Conservation (phyloP, 768 basidiomycete genomes). For the Mycena polygramma region DNA sequence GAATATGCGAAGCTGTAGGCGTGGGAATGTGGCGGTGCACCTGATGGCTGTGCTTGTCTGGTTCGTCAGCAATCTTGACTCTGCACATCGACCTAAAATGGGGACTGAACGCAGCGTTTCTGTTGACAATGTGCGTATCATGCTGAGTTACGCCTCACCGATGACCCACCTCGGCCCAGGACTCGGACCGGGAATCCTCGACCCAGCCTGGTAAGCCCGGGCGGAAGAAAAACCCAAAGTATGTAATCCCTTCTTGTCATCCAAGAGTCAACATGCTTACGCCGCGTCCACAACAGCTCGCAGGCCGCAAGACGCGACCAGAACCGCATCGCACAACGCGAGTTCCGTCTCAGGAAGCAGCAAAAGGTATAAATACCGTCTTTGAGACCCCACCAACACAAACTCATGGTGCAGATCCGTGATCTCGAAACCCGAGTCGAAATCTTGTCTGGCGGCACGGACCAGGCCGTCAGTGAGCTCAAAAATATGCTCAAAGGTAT, state of each 20-base stretch:
- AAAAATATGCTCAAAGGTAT: slow-evolving; percentile 83
- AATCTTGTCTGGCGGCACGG: slow-evolving; percentile 91
- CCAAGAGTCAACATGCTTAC: slow-evolving; percentile 30
- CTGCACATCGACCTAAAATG: slow-evolving; percentile 5
- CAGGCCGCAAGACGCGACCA: slow-evolving; percentile 91
- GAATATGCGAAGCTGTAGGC: too few species aligned
- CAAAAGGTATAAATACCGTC: slow-evolving; percentile 68
- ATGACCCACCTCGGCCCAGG: slow-evolving; percentile 49
- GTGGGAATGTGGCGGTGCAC: too few species aligned
- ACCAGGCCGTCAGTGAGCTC: slow-evolving; percentile 89
- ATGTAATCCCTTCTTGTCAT: slow-evolving; percentile 43
- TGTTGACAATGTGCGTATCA: slow-evolving; percentile 64
- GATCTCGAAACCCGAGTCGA: slow-evolving; percentile 97
- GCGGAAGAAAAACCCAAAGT: slow-evolving; percentile 94
- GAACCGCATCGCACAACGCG: slow-evolving; percentile 93
- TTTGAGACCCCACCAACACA: neutral
- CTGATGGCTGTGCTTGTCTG: too few species aligned
- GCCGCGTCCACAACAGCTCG: slow-evolving; percentile 63
- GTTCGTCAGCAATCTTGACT: too few species aligned
- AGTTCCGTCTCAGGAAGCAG: slow-evolving; percentile 93
- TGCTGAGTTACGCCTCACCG: neutral
- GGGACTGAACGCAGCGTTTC: slow-evolving; percentile 75
- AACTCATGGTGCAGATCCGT: slow-evolving; percentile 73
- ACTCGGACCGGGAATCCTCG: slow-evolving; percentile 69
- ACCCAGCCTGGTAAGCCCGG: slow-evolving; percentile 72